phyloP scores from a whole-genome alignment of 2,329 filamentous ascomycete species.

The Hymenoscyphus infarciens region DNA sequence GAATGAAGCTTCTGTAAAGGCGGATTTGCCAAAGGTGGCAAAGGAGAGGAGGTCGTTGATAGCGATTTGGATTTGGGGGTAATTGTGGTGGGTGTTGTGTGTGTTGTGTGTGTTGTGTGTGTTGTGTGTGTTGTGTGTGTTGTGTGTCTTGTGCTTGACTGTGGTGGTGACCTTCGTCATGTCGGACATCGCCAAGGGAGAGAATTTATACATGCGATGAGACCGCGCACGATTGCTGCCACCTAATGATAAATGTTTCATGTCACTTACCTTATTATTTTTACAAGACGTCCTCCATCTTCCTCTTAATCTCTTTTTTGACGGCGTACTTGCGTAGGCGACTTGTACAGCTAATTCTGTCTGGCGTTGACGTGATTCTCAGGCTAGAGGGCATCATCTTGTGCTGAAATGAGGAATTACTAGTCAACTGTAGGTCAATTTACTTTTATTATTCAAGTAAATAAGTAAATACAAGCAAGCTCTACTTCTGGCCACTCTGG shows the following conservation, averaged over 20 bases:
- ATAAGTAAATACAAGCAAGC: no score
- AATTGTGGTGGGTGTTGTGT: constrained; percentile 1
- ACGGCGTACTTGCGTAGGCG: background rate
- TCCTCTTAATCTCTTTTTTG: background rate
- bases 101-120: no score
- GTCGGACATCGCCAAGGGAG: background rate
- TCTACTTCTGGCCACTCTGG: no score
- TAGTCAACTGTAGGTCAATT: no score
- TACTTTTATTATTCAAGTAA: no score
- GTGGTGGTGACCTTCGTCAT: background rate
- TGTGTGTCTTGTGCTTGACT: background rate
- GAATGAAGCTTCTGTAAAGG: constrained; percentile 35
- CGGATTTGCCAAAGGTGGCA: constrained; percentile 23
- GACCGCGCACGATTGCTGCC: background rate
- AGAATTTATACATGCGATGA: background rate
- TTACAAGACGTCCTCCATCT: background rate
- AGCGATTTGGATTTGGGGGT: constrained; percentile 5
- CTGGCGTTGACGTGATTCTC: constrained; percentile 13
- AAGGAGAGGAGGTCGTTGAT: constrained; percentile 22
- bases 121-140: no score
- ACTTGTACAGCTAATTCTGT: background rate
- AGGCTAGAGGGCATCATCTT: no score
- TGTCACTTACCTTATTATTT: no score
- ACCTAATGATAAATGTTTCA: no score
- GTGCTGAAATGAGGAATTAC: no score